Evolutionary conservation across 495 filamentous ascomycete species (phyloP), one percentile per base, ranked within the genome.

Genomic region (Hypoxylon lienhwacheense): DNA sequence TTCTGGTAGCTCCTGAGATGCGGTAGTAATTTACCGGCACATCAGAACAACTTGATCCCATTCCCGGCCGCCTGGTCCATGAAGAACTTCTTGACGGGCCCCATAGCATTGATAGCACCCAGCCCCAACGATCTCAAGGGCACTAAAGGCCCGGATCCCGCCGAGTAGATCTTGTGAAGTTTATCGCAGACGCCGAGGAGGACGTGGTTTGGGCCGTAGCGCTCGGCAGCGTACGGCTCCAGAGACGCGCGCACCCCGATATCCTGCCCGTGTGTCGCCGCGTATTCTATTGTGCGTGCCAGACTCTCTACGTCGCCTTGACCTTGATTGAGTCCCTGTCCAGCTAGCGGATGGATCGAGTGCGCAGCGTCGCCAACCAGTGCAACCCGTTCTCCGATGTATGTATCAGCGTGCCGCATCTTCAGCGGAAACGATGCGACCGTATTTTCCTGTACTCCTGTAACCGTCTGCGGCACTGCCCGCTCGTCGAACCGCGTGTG

Each of bases 321-420:
- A 3, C 93, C 93, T 61, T 95, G 89, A 64, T 98, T 98, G 11
- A 98, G 79, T 1, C 93, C 93, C 67, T 97, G 93, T 4, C 93
- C 93, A 1, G 91, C 93, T 19, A 98, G 82, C 0, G 93, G 93
- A 67, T 98, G 93, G 60, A 95, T 84, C 19, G 90, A 91, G 66
- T 98, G 93, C 5, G 93, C 95, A 2, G 93, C 93, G 61, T 98
- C 93, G 40, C 91, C 93, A 28, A 97, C 81, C 0, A 98, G 81
- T 0, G 91, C 93, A 7, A 96, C 76, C 2, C 93, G 85, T 55
- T 93, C 87, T 1, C 85, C 88, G 51, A 91, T 88, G 71, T 98
- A 98, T 3, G 89, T 88, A 47, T 90, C 86, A 5, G 93, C 89
- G 63, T 98, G 95, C 6, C 92, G 82, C 77, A 97, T 81, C 61